These are phyloP conservation scores for Peronospora farinosa DNA, from an alignment of 352 stramenopile genomes.

Conservation along the genomic window DNA sequence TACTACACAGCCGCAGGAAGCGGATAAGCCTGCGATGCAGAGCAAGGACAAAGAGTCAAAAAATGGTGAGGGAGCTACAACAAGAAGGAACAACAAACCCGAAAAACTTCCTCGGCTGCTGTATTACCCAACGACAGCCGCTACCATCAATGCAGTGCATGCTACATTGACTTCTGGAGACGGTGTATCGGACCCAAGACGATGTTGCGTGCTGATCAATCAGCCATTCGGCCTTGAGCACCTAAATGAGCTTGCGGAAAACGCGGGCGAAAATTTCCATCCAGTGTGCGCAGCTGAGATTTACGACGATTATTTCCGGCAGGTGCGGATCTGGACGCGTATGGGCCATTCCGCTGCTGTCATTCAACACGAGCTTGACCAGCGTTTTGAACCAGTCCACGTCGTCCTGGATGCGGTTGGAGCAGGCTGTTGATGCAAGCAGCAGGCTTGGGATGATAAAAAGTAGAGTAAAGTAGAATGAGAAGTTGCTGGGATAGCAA, in stretches of 20 bases:
- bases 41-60: slow-evolving; percentile 11
- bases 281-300: slow-evolving; percentile 61
- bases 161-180: slow-evolving; percentile 37
- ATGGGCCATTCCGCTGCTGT: slow-evolving; percentile 48
- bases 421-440: no score
- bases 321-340: slow-evolving; percentile 62
- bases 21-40: slow-evolving; percentile 3
- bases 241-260: slow-evolving; percentile 44
- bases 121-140: slow-evolving; percentile 54
- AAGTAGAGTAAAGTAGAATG: no score
- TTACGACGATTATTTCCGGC: slow-evolving; percentile 68
- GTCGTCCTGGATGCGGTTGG: no score
- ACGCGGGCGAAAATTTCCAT: slow-evolving; percentile 47
- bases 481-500: no score
- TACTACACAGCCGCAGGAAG: slow-evolving; percentile 1
- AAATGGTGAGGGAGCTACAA: slow-evolving; percentile 7
- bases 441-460: no score
- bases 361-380: slow-evolving; percentile 16
- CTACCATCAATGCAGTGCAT: slow-evolving; percentile 63
- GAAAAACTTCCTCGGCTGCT: slow-evolving; percentile 45
- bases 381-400: no score
- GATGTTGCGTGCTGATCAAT: slow-evolving; percentile 62
- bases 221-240: slow-evolving; percentile 52
- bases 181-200: slow-evolving; percentile 35
- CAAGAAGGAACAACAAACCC: slow-evolving; percentile 33